Evolutionary conservation across 768 basidiomycete species (phyloP).

Genomic region (Tulasnella sp.): DNA sequence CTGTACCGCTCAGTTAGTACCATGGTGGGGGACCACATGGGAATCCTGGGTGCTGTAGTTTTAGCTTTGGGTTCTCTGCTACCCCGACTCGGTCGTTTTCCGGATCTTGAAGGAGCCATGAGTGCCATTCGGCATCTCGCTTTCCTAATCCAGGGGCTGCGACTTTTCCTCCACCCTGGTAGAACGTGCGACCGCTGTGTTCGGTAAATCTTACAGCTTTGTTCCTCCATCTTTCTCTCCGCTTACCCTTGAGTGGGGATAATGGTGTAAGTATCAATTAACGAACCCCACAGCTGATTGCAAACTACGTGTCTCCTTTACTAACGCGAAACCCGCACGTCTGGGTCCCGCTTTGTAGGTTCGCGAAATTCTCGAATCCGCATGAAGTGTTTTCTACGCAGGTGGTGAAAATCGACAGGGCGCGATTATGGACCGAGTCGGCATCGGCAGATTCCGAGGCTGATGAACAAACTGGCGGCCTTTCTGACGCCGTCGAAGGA

Average conservation of each 20-base stretch:
- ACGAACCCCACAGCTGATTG: background rate
- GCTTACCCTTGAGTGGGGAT: constrained; percentile 9
- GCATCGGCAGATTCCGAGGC: background rate
- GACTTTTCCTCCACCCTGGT: background rate
- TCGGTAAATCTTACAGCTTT: background rate
- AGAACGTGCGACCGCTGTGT: background rate
- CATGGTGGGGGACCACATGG: constrained; percentile 14
- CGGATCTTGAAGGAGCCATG: background rate
- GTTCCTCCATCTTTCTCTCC: constrained; percentile 5
- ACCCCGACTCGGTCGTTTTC: background rate
- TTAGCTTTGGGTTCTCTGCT: background rate
- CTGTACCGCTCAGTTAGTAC: constrained; percentile 14
- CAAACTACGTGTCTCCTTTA: background rate
- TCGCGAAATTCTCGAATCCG: constrained; percentile 12
- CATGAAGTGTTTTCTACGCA: constrained; percentile 14
- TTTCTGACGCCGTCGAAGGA: background rate
- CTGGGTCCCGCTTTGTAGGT: constrained; percentile 7
- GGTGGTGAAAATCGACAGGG: constrained; percentile 6
- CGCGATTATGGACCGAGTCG: background rate
- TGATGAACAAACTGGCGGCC: background rate
- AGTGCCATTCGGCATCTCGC: background rate
- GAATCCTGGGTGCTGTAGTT: constrained; percentile 18
- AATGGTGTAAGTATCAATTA: background rate
- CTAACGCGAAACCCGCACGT: background rate
- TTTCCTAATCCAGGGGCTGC: background rate